phyloP scores from a whole-genome alignment of 768 basidiomycete genomes.

The Xerocomellus dryophilus region DNA sequence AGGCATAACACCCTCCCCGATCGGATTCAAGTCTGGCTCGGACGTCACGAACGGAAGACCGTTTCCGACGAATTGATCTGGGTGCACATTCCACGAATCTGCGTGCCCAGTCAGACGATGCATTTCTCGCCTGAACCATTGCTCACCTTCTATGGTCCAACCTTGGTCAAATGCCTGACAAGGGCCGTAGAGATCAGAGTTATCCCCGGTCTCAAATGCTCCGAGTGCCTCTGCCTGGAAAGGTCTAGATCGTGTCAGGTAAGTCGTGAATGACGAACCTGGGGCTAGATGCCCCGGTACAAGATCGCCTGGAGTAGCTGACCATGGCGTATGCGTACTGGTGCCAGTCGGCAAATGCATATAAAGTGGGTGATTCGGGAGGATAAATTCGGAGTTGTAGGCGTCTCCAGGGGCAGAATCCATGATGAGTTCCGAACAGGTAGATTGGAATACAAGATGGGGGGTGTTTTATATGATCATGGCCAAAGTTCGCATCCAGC shows the following conservation, averaged over 20 bases:
- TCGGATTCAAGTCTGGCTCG: no score
- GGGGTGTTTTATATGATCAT: neutral
- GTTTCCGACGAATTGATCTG: neutral
- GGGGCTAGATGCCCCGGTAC: neutral
- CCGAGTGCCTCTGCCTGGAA: neutral
- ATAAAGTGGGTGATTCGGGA: neutral
- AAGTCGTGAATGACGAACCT: neutral
- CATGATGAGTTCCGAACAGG: neutral
- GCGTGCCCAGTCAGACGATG: neutral
- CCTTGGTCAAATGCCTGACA: neutral
- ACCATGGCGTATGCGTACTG: neutral
- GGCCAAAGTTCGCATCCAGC: neutral
- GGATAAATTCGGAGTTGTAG: neutral
- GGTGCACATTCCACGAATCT: neutral
- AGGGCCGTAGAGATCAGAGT: neutral
- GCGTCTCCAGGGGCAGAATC: neutral
- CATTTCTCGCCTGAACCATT: neutral
- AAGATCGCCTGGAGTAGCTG: neutral
- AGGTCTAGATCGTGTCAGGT: neutral
- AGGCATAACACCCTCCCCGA: neutral
- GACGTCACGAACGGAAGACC: no score
- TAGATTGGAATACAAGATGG: no score
- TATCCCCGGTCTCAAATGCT: neutral
- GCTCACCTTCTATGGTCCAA: constrained; percentile 3
- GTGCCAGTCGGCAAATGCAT: no score